A percentile compares a stretch with the other conserved stretches of the same genome.
Conservation (phyloP, 768 basidiomycete genomes). For the Strobilomyces echinocephalus region DNA sequence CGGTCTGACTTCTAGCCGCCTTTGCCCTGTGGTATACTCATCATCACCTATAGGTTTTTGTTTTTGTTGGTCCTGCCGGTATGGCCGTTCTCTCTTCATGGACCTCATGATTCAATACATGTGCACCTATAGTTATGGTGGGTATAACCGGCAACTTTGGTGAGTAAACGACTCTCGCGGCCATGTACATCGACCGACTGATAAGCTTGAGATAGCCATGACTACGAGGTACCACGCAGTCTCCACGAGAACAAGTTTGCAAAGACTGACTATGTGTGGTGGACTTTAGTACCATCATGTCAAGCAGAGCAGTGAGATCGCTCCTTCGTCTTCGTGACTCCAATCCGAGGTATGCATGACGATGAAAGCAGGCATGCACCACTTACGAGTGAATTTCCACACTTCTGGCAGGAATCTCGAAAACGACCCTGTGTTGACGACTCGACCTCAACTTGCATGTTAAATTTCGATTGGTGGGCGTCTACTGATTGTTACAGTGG, state of each 20-base stretch:
- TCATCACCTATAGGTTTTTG: conserved; percentile 4
- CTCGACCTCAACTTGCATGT: not conserved
- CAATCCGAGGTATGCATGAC: not conserved
- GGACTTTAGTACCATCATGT: conserved; percentile 12
- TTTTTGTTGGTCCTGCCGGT: conserved; percentile 6
- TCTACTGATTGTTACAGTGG: not conserved
- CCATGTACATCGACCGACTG: not conserved
- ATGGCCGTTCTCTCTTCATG: not conserved
- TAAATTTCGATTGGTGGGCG: not conserved
- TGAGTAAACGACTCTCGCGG: not conserved
- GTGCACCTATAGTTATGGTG: conserved; percentile 5
- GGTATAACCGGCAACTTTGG: conserved; percentile 5
- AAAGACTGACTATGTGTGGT: not conserved
- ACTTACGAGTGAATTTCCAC: not conserved
- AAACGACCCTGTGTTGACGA: conserved; percentile 2
- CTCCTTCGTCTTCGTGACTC: conserved; percentile 2
- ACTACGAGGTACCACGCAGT: conserved; percentile 7
- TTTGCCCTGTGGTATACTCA: not conserved
- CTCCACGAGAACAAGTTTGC: not conserved
- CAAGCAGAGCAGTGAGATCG: conserved; percentile 13
- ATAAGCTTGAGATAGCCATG: conserved; percentile 4
- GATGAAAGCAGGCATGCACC: not conserved
- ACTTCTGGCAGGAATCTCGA: not conserved
- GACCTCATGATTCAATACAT: not conserved
- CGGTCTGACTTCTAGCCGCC: conserved; percentile 1